phyloP scores from a whole-genome alignment of 2,329 filamentous ascomycete species.

The Diaporthe citriasiana region DNA sequence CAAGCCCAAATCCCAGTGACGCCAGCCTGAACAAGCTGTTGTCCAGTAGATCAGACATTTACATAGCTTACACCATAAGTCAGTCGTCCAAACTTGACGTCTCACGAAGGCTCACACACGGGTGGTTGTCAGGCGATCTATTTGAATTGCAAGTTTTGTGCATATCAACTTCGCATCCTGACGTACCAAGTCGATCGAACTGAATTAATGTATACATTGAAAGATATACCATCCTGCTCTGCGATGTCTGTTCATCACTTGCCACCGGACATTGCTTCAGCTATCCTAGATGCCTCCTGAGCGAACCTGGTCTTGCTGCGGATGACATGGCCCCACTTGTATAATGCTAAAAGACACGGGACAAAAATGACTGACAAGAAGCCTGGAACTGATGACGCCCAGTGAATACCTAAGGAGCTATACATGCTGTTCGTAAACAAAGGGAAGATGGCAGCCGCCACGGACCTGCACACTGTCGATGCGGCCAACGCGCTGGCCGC shows the following conservation, averaged over 20 bases:
- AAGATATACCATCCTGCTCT: neutral
- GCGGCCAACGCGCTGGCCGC: slow-evolving; percentile 85
- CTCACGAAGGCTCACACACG: neutral
- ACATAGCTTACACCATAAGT: neutral
- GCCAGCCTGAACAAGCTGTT: neutral
- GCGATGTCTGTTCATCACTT: slow-evolving; percentile 9
- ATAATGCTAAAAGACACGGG: slow-evolving; percentile 86
- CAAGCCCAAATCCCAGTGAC: neutral
- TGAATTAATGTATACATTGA: slow-evolving; percentile 3
- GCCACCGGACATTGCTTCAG: slow-evolving; percentile 40
- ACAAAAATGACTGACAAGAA: slow-evolving; percentile 80
- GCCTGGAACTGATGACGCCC: slow-evolving; percentile 83
- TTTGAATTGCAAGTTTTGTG: neutral
- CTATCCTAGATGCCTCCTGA: slow-evolving; percentile 37
- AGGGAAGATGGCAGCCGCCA: slow-evolving; percentile 84
- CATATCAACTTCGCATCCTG: no score
- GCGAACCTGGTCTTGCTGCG: slow-evolving; percentile 63
- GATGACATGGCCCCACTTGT: slow-evolving; percentile 70
- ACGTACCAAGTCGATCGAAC: neutral
- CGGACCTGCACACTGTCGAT: slow-evolving; percentile 80
- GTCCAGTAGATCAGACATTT: neutral
- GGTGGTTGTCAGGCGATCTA: neutral
- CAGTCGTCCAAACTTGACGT: neutral
- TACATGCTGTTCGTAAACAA: slow-evolving; percentile 84
- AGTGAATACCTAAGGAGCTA: slow-evolving; percentile 76